Evolutionary conservation across 208 protist species (phyloP).

Genomic region (Naegleria lovaniensis): DNA sequence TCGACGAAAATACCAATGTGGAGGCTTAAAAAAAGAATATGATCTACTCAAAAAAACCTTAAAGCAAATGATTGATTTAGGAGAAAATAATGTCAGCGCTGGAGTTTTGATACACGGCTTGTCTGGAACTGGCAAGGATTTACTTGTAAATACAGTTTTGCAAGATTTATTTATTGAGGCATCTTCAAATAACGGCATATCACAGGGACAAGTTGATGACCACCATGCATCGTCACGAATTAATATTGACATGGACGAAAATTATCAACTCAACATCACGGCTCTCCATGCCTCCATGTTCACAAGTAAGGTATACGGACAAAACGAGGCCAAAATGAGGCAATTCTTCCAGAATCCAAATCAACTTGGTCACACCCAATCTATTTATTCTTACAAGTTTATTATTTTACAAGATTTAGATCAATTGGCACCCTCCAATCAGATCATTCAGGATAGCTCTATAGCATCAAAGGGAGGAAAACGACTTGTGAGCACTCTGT

Average conservation of each 20-base stretch:
- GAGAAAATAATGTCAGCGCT: conserved; percentile 9
- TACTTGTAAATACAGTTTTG: not conserved
- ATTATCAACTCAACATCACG: not conserved
- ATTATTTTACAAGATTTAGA: conserved; percentile 1
- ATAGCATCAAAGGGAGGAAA: not conserved
- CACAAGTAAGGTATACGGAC: not conserved
- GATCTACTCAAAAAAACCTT: not conserved
- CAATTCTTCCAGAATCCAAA: conserved; percentile 15
- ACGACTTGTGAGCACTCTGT: no score
- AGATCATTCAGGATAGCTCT: not conserved
- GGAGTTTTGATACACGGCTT: not conserved
- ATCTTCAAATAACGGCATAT: not conserved
- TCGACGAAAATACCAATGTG: not conserved
- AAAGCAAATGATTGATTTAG: not conserved
- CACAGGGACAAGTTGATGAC: not conserved
- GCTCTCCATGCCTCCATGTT: not conserved
- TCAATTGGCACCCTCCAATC: not conserved
- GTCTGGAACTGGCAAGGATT: not conserved
- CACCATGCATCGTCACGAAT: no score
- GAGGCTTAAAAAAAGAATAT: not conserved
- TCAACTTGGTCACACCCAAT: not conserved
- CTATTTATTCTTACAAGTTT: not conserved
- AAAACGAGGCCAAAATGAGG: not conserved
- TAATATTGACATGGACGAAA: not conserved
- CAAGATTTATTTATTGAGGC: not conserved